Evolutionary conservation across 345 rosid species (phyloP).

Genomic region (Euphorbia tirucalli): DNA sequence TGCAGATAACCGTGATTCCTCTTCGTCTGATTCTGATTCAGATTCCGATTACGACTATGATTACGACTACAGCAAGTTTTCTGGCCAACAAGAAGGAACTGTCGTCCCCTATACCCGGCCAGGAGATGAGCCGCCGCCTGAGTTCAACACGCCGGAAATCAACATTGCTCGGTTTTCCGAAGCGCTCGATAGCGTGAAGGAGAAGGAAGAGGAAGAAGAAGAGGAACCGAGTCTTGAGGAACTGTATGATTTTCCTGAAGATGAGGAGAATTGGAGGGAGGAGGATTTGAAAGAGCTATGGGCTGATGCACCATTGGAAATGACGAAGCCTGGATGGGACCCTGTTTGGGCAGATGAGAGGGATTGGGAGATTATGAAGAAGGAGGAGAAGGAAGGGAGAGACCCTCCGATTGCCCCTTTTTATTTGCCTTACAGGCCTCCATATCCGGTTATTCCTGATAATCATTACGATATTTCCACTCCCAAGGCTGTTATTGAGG

Average conservation of each 20-base stretch:
- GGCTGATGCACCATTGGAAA: conserved; percentile 66
- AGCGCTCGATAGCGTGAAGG: conserved; percentile 36
- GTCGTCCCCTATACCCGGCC: conserved; percentile 37
- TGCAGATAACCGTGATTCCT: conserved; percentile 8
- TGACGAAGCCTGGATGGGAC: conserved; percentile 84
- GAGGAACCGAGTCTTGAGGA: conserved; percentile 48
- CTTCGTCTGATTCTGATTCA: conserved; percentile 38
- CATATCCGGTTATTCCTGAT: conserved; percentile 73
- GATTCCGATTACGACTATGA: conserved; percentile 47
- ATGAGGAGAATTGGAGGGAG: conserved; percentile 77
- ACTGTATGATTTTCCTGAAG: conserved; percentile 62
- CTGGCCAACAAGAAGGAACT: conserved; percentile 11
- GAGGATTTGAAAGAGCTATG: conserved; percentile 76
- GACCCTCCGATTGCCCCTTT: conserved; percentile 81
- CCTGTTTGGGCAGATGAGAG: conserved; percentile 81
- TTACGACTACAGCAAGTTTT: conserved; percentile 28
- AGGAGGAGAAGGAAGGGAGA: conserved; percentile 52
- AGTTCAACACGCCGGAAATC: conserved; percentile 45
- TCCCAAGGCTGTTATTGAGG: conserved; percentile 75
- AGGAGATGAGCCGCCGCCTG: conserved; percentile 37
- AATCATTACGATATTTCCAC: conserved; percentile 53
- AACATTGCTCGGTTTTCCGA: conserved; percentile 46
- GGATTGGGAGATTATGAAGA: conserved; percentile 60
- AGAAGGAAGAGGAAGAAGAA: conserved; percentile 44
- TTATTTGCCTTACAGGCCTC: conserved; percentile 77